Conservation (phyloP, 768 basidiomycete genomes). For the Russula sp. region DNA sequence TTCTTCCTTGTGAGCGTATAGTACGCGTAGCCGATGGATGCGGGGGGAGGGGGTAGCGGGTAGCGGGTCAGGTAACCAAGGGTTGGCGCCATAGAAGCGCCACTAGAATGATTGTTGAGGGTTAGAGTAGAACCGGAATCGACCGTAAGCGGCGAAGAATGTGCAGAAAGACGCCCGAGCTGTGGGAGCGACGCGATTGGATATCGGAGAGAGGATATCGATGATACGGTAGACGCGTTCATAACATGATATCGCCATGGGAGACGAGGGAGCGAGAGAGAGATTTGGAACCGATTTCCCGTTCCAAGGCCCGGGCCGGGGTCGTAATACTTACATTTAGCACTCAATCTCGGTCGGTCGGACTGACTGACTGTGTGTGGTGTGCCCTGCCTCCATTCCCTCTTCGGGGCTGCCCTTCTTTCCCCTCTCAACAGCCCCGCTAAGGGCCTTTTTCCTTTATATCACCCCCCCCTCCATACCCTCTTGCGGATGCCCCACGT, state of each 20-base stretch:
- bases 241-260: constrained; percentile 22
- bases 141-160: constrained; percentile 23
- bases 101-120: constrained; percentile 25
- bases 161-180: constrained; percentile 10
- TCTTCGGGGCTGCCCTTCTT: constrained; percentile 18
- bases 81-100: constrained; percentile 20
- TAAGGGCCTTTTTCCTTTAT: constrained; percentile 20
- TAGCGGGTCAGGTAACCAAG: constrained; percentile 6
- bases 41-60: not conserved
- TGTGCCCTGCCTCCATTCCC: constrained; percentile 23
- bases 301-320: constrained; percentile 19
- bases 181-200: constrained; percentile 15
- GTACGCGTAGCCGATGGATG: not conserved
- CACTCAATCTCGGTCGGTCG: constrained; percentile 21
- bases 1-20: not conserved
- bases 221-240: constrained; percentile 14
- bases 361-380: constrained; percentile 5
- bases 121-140: constrained; percentile 13
- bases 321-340: constrained; percentile 9
- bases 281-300: constrained; percentile 10
- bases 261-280: not conserved
- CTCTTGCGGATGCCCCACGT: constrained; percentile 28
- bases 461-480: constrained; percentile 25
- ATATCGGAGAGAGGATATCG: not conserved
- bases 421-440: constrained; percentile 23